These are phyloP conservation scores for Lachancea dasiensis DNA, from an alignment of 805 yeast species.

Conservation along the genomic window DNA sequence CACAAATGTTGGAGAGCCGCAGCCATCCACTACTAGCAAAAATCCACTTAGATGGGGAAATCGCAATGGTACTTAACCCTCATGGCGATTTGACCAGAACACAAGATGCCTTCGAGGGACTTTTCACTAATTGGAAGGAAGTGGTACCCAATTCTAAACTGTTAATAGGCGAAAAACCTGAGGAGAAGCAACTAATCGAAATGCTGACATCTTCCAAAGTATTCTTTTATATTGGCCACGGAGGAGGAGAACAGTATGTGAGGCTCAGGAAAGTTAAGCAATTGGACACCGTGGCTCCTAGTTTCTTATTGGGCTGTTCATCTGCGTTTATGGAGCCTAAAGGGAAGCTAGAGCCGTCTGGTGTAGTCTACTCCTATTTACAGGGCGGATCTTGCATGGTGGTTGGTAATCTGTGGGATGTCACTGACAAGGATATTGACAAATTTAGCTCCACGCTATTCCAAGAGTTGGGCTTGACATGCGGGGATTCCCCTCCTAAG, in stretches of 20 bases:
- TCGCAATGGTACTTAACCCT: conserved; percentile 73
- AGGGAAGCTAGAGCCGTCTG: conserved; percentile 65
- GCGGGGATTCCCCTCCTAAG: conserved; percentile 9
- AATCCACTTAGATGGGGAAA: conserved; percentile 28
- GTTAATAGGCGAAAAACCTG: conserved; percentile 48
- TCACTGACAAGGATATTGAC: conserved; percentile 93
- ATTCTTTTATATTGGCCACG: conserved; percentile 86
- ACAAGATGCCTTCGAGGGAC: conserved; percentile 46
- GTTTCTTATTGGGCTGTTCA: conserved; percentile 80
- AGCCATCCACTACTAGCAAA: conserved; percentile 13
- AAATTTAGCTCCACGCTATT: conserved; percentile 59
- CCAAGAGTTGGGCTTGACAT: conserved; percentile 57
- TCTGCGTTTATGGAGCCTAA: conserved; percentile 60
- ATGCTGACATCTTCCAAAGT: conserved; percentile 41
- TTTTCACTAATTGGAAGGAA: conserved; percentile 33
- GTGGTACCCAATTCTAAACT: conserved; percentile 45
- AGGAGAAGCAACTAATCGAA: conserved; percentile 44
- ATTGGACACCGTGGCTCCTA: conserved; percentile 44
- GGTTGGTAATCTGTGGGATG: conserved; percentile 90
- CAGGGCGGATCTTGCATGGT: conserved; percentile 78
- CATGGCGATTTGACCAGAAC: conserved; percentile 69
- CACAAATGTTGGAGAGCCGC: conserved; percentile 31
- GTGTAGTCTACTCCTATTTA: conserved; percentile 71
- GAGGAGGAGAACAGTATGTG: conserved; percentile 88
- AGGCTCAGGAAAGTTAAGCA: conserved; percentile 48